Base-by-base conservation (phyloP, 345 rosid genomes). In the Melastoma malabathricum region DNA sequence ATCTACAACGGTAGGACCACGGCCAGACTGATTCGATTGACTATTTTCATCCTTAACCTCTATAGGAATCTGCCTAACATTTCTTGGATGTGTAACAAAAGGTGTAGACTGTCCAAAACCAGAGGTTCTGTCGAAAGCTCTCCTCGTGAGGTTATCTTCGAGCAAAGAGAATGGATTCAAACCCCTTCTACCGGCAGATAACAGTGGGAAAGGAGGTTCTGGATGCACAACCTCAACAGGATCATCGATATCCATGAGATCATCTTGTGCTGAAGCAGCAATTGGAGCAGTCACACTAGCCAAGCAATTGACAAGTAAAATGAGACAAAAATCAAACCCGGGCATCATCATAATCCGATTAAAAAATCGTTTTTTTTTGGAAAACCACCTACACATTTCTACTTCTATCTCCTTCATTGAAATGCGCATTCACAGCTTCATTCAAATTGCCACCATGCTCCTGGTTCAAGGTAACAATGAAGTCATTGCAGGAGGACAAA, bases 381-480 rank as follows among this genome's bases (percentile, higher is more conserved):
- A 23, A 31, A 34, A 51, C n/a, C 23, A 18, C 39, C 39, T 38
- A 61, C 81, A 48, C 38, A 83, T 86, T 7, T 68, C 41, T 34
- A 71, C 59, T 81, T 63, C 81, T 61, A 67, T 88, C 97, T 72
- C 97, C 94, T 60, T 81, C 94, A 12, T 60, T 67, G 75, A 88
- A 93, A 75, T 81, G 81, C 22, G 94, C 80, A 79, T 93, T 83
- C 58, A 93, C 81, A 51, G 99, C 95, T 60, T 82, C 84, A 77
- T 93, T 88, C 56, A 88, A 88, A 77, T 88, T 92, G 58, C 94
- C 95, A 15, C 66, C 71, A 61, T 93, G 86, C 63, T 85, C 97
- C 99, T 93, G 71, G 59, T 43, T 43, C 48, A 57, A 68, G 56
- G 25, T 29, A 59, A 63, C 46, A 53, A 22, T 20, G 54, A 57